phyloP scores from a whole-genome alignment of 2,329 filamentous ascomycete species.

The Alternaria viburni region DNA sequence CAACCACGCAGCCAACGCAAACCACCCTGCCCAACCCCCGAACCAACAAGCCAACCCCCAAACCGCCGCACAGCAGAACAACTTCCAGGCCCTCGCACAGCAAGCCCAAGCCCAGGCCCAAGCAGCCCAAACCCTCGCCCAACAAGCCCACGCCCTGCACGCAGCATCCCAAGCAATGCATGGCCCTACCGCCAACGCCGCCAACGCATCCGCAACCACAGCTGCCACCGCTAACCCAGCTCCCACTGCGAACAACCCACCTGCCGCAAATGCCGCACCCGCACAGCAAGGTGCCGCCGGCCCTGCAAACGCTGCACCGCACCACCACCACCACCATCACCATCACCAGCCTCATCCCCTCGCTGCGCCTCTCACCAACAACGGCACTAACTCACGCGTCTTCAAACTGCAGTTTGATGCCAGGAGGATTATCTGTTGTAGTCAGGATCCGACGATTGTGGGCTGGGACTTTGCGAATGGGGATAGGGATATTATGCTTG shows the following conservation, averaged over 20 bases:
- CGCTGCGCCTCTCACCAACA: constrained; percentile 32
- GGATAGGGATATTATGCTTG: constrained; percentile 79
- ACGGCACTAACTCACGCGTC: constrained; percentile 65
- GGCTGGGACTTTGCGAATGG: constrained; percentile 97
- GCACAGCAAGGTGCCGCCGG: constrained; percentile 21
- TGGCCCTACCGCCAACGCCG: constrained; percentile 15
- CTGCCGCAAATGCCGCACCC: constrained; percentile 15
- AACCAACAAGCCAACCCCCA: constrained; percentile 20
- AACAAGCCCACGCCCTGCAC: constrained; percentile 45
- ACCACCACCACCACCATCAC: constrained; percentile 37
- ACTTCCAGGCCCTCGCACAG: constrained; percentile 43
- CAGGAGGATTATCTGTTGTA: constrained; percentile 90
- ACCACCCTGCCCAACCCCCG: constrained; percentile 25
- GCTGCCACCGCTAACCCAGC: background rate
- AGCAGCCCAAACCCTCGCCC: constrained; percentile 42
- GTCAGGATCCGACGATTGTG: constrained; percentile 87
- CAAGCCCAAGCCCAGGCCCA: constrained; percentile 47
- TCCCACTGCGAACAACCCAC: constrained; percentile 12
- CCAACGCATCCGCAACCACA: constrained; percentile 13
- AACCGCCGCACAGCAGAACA: constrained; percentile 28
- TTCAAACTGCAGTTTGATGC: constrained; percentile 98
- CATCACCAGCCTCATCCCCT: constrained; percentile 41
- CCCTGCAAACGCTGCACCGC: constrained; percentile 22
- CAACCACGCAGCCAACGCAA: constrained; percentile 25
- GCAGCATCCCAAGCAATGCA: constrained; percentile 40